These are phyloP conservation scores for Glycyrrhiza uralensis DNA, from an alignment of 306 rosid species.

Conservation along the genomic window DNA sequence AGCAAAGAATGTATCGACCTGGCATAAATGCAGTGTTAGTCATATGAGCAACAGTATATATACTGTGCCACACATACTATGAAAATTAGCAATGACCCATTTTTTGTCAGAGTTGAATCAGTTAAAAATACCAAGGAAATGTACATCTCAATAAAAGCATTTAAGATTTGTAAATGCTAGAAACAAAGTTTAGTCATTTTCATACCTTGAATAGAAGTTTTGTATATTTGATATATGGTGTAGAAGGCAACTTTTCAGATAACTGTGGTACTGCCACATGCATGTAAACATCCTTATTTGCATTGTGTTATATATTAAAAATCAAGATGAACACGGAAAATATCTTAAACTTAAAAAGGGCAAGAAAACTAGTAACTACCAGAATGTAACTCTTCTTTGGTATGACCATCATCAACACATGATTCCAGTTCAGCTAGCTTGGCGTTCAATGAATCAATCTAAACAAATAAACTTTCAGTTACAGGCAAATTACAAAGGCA, in stretches of 20 bases:
- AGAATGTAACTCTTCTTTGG: slow-evolving; percentile 39
- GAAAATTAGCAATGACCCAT: slow-evolving; percentile 8
- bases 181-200: slow-evolving; percentile 9
- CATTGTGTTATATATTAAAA: slow-evolving; percentile 29
- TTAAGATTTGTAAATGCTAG: slow-evolving; percentile 6
- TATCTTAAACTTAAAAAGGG: background rate
- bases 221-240: slow-evolving; percentile 73
- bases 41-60: slow-evolving; percentile 10
- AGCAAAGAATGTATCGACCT: slow-evolving; percentile 99
- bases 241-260: slow-evolving; percentile 39
- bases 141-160: slow-evolving; percentile 1
- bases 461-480: slow-evolving; percentile 29
- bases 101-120: background rate
- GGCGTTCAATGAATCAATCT: slow-evolving; percentile 64
- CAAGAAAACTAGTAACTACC: slow-evolving; percentile 43
- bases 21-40: slow-evolving; percentile 23
- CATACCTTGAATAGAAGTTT: slow-evolving; percentile 91
- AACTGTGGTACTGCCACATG: slow-evolving; percentile 38
- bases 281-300: slow-evolving; percentile 35
- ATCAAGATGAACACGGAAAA: background rate
- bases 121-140: background rate
- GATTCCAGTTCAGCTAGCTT: slow-evolving; percentile 62
- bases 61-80: background rate
- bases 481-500: background rate
- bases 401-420: slow-evolving; percentile 26